Base-by-base conservation (phyloP, 2,329 filamentous ascomycete species). In the Thermothelomyces thermophilus region DNA sequence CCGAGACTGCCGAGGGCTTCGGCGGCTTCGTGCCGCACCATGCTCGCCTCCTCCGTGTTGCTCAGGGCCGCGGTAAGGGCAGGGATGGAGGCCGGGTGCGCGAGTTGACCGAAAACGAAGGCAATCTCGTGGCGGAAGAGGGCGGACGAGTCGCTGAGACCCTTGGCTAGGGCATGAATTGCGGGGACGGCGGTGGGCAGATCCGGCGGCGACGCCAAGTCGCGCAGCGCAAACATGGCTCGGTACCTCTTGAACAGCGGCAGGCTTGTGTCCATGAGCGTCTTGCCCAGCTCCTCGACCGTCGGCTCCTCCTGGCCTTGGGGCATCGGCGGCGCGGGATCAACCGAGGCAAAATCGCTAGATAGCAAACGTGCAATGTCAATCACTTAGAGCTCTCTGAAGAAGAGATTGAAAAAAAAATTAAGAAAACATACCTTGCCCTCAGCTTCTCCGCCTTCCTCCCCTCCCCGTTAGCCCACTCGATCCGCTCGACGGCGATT, bases 71-170 rank as follows among this genome's bases (percentile, higher is more conserved):
- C 81, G 14, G 86, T 85, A 51, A 98, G 79, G 52, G 88, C 88
- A 3, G 93, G 90, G 58, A 98, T 96, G 1, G 90, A 95, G n/a
- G 91, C 91, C 1, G 93, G 93, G 64, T 98, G 93, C 48, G 87
- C 90, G 46, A 98, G 76, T 68, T 98, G 93, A 48, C 93, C 93
- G 60, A 98, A 98, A 13, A 98, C 93, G 66, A 98, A 98, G 13
- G 93, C 93, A 58, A 98, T 90, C 67, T 98, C 93, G 71, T 98
- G 93, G 58, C 93, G 84, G 77, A 98, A 97, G 7, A 98, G 81
- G 5, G 90, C 90, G 42, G 90, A 96, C 16, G 83, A 76, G 66
- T 98, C 93, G 28, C 76, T 75, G 60, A 98, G 83, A 14, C 93
- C 93, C 64, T 83, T 84, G 40, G 93, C 89, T 41, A 98, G 79